Base-by-base conservation (phyloP, 1,139 yeast genomes). In the Suhomyces terraborum region DNA sequence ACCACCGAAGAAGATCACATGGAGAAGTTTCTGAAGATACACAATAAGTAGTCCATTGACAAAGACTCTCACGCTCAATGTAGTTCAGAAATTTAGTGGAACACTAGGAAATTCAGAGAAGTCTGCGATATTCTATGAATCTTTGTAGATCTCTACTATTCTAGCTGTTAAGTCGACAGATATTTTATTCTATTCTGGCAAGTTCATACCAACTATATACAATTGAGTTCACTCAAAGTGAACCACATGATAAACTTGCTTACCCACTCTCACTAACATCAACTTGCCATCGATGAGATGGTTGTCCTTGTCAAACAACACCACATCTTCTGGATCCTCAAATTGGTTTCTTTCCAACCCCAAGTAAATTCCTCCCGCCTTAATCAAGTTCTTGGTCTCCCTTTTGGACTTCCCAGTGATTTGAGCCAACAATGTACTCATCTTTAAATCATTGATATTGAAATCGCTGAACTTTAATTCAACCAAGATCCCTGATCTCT, bases 191-290 rank as follows among this genome's bases (percentile, higher is more conserved):
- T n/a, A n/a, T n/a, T n/a, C n/a, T n/a, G n/a, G n/a, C 7, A 24
- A 12, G 27, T 24, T 20, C 24, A 30, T 19, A 9, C 4, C 12
- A 21, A n/a, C 32, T 30, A 31, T 36, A 18, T 36, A 25, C 29
- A 38, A n/a, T n/a, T n/a, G n/a, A n/a, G 30, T 13, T 34, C 27
- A 20, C 10, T 38, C 38, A 43, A 79, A 64, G 49, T 79, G 77
- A 28, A 80, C 76, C 14, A 83, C 77, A 54, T 71, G 68, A 54
- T 81, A 82, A 45, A 73, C 76, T 36, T 80, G 82, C 55, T 91
- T 93, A 3, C 98, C 98, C 4, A 82, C 64, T 49, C 95, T 75
- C 8, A 89, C 59, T 34, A 91, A 64, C 49, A 91, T 61, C 39
- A 89, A 66, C 43, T 70, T 73, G 8, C 66, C 80, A 29, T 82